Conservation (phyloP, 2,329 filamentous ascomycete genomes). For the Stylonectria norvegica region DNA sequence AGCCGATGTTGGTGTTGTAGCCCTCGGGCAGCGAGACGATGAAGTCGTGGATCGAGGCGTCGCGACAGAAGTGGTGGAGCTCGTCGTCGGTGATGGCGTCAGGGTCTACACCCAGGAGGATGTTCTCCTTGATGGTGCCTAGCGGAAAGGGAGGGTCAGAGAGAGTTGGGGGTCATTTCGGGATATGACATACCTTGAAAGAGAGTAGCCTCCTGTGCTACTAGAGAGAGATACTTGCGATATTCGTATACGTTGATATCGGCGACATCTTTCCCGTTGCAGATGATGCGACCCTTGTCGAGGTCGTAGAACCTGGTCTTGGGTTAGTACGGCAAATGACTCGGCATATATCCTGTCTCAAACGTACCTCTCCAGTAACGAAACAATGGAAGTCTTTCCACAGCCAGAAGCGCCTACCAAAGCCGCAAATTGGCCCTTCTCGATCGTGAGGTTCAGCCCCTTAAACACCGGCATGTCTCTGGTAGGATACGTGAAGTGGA, state of each 20-base stretch:
- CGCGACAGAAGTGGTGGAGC: slow-evolving; percentile 51
- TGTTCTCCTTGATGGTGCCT: slow-evolving; percentile 65
- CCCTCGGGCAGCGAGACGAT: slow-evolving; percentile 64
- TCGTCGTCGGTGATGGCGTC: slow-evolving; percentile 49
- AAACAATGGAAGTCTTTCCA: slow-evolving; percentile 70
- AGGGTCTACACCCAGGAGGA: slow-evolving; percentile 60
- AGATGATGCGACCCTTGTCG: slow-evolving; percentile 59
- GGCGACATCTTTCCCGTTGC: slow-evolving; percentile 59
- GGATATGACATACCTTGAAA: slow-evolving; percentile 54
- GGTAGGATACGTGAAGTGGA: slow-evolving; percentile 60
- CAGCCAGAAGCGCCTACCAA: slow-evolving; percentile 68
- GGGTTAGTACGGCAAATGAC: too few species aligned
- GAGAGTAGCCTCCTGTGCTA: slow-evolving; percentile 71
- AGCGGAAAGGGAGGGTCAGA: slow-evolving; percentile 6
- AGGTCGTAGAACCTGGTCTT: slow-evolving; percentile 64
- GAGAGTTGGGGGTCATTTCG: not conserved
- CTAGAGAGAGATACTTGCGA: slow-evolving; percentile 63
- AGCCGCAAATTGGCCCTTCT: slow-evolving; percentile 67
- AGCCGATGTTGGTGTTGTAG: slow-evolving; percentile 65
- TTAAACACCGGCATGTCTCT: slow-evolving; percentile 56
- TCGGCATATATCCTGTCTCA: too few species aligned
- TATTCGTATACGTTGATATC: slow-evolving; percentile 59
- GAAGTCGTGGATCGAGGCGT: slow-evolving; percentile 70
- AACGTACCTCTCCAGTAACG: slow-evolving; percentile 52
- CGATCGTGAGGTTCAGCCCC: slow-evolving; percentile 60